Evolutionary conservation across 805 yeast genomes (phyloP).

Genomic region (Lipomyces oligophaga): DNA sequence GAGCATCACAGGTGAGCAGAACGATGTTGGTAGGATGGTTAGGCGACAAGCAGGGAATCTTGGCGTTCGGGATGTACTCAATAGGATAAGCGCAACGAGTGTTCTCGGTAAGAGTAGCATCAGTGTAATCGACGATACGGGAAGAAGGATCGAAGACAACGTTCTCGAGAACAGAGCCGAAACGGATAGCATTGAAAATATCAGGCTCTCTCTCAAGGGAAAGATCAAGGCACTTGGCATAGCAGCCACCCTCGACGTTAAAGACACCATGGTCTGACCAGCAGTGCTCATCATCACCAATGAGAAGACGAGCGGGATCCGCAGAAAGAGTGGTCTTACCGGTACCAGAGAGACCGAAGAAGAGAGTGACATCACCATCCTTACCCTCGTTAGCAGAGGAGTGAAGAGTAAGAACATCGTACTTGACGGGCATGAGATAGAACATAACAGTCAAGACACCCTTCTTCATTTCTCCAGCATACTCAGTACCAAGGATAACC

Average conservation of each 20-base stretch:
- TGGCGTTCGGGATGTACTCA: conserved; percentile 92
- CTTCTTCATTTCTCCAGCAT: conserved; percentile 99
- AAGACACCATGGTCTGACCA: conserved; percentile 98
- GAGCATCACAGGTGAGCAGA: conserved; percentile 93
- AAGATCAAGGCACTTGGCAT: conserved; percentile 92
- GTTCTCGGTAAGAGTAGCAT: conserved; percentile 84
- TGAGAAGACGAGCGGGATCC: conserved; percentile 86
- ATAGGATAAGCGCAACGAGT: conserved; percentile 99
- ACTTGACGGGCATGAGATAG: conserved; percentile 93
- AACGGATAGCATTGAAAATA: conserved; percentile 88
- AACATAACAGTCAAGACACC: conserved; percentile 99
- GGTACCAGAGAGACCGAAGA: conserved; percentile 96
- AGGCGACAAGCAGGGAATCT: conserved; percentile 89
- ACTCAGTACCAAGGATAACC: conserved; percentile 97
- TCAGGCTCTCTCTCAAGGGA: conserved; percentile 94
- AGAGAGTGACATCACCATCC: conserved; percentile 83
- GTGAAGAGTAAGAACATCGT: conserved; percentile 87
- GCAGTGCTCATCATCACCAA: conserved; percentile 99
- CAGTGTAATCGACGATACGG: conserved; percentile 81
- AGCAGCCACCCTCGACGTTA: conserved; percentile 99
- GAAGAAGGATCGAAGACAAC: conserved; percentile 76
- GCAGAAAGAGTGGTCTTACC: conserved; percentile 98
- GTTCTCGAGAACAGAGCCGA: conserved; percentile 92
- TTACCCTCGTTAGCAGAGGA: conserved; percentile 88
- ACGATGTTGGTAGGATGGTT: conserved; percentile 89